Base-by-base conservation (phyloP, 1,139 yeast species). In the Protomyces macrosporus region DNA sequence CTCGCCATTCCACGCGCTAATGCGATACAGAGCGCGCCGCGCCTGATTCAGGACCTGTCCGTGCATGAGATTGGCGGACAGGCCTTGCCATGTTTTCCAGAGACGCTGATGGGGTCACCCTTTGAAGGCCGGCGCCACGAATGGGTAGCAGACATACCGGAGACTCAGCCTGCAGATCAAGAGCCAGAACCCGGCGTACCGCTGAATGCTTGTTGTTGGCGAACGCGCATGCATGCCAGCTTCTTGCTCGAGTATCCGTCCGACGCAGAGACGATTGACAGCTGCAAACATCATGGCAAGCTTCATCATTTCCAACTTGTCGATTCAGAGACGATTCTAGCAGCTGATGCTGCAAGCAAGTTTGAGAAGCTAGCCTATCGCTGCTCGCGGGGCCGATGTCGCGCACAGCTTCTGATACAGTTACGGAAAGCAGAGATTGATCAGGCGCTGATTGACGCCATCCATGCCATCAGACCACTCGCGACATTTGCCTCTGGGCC, bases 191-290 rank as follows among this genome's bases (percentile, higher is more conserved):
- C 53, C 16, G 58, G 53, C 16, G 32, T 30, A 10, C 23, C 40
- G 5, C 63, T 60, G 7, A 32, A 54, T 23, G 63, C 63, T 4
- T 45, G 58, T 45, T 60, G 63, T 16, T 53, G 42, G 33, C 34
- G 16, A 9, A 45, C 58, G 40, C 58, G 63, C 30, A 30, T 45
- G 32, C 63, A 60, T 45, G 63, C 55, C 45, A 56, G 48, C 45
- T 12, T 53, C 32, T 30, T 32, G 50, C 53, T 60, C 34, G 56
- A 58, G 45, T 58, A 58, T 40, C 54, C 42, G 12, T 42, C 40
- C 30, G 42, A 51, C n/a, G 45, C 45, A 6, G 52, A 42, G 12
- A 9, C 39, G 45, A 23, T 48, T n/a, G 33, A 50, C 10, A 55
- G 53, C 45, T 58, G 62, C 36, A 55, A 58, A 34, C 10, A 23